Base-by-base conservation (phyloP, 495 filamentous ascomycete genomes). In the Zalerion maritima region DNA sequence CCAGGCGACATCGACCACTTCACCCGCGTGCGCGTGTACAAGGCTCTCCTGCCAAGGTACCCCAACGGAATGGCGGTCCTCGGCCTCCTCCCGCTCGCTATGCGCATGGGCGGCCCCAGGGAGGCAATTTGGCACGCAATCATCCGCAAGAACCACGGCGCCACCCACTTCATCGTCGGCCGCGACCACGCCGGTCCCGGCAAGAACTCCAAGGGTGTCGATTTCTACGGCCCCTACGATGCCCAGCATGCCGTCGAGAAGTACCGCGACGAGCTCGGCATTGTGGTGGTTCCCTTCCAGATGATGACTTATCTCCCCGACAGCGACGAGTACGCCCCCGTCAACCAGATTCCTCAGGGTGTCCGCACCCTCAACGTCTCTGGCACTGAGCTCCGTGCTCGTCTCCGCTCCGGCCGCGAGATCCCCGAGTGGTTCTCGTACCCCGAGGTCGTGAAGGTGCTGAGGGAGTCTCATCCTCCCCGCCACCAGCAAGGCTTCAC, bases 391-490 rank as follows among this genome's bases (percentile, higher is more conserved):
- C 79, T 97, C 42, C 85, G 89, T 40, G 69, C 74, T 29, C 79
- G 89, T 37, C 71, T 97, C 29, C 75, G 82, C 42, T 85, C 76
- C 30, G 89, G 89, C 32, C 76, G 75, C 38, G 83, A 92, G 39
- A 97, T 97, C 47, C 89, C 89, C 33, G 84, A 91, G 54, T 97
- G 89, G 89, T 97, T 97, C 69, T 96, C 89, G 13, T 97, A 97
- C 62, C 85, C 91, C 34, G 91, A 97, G 62, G 91, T 97, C 39
- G 89, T 97, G 56, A 75, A 73, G 54, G 89, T 96, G 25, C 75
- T 97, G 29, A 69, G 89, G 40, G 81, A 97, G 60, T 93, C 85
- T 37, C 85, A 93, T 57, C 91, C 86, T 5, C 72, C 91, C 21
- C 76, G 89, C 35, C 73, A 69, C 46, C 61, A 69, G 45, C 91